Evolutionary conservation across 257 asterid species (phyloP).

Genomic region (Primulina eburnea): DNA sequence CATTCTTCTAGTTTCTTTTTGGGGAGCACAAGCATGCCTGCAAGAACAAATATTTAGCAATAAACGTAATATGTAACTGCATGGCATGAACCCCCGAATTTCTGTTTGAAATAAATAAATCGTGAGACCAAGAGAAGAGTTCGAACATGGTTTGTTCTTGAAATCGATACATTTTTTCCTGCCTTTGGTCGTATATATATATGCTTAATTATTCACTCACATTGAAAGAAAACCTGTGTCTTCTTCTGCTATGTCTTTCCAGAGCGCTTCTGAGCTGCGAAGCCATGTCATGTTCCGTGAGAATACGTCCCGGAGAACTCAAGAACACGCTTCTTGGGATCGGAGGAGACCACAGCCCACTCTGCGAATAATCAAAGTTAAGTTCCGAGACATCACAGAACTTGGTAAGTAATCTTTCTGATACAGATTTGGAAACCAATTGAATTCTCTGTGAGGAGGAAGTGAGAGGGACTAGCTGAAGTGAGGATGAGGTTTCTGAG

Average conservation of each 20-base stretch:
- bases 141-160: no score
- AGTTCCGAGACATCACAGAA: conserved; percentile 69
- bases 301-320: conserved; percentile 51
- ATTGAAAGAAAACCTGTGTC: conserved; percentile 51
- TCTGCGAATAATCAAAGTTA: conserved; percentile 60
- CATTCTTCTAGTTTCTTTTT: conserved; percentile 42
- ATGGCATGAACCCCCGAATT: not conserved
- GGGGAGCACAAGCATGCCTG: conserved; percentile 87
- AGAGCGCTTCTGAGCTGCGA: conserved; percentile 44
- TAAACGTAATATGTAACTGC: not conserved
- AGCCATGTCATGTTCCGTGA: conserved; percentile 42
- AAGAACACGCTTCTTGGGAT: conserved; percentile 56
- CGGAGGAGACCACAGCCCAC: conserved; percentile 90
- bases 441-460: conserved; percentile 37
- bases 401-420: conserved; percentile 57
- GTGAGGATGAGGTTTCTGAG: conserved; percentile 39
- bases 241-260: conserved; percentile 38
- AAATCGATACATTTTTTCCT: no score
- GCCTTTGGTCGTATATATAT: no score
- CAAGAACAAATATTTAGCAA: conserved; percentile 11
- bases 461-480: conserved; percentile 12
- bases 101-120: not conserved
- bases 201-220: conserved; percentile 30
- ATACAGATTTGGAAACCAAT: conserved; percentile 66
- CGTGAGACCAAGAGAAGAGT: no score